These are phyloP conservation scores for Strombidium stylifer DNA, from an alignment of 73 alveolate species.

Conservation along the genomic window DNA sequence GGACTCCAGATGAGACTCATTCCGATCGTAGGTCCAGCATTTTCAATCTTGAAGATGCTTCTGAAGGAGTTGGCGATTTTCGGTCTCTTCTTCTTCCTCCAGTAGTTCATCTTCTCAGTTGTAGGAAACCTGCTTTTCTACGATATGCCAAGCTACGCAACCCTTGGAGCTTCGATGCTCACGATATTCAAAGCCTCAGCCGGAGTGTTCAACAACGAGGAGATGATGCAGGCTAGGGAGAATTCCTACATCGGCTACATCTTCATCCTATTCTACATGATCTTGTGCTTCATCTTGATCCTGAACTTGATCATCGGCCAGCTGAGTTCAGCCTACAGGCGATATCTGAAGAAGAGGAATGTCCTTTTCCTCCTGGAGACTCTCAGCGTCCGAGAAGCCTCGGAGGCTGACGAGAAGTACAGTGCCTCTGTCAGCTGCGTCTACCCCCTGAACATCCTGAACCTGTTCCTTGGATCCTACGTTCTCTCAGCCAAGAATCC, in stretches of 20 bases:
- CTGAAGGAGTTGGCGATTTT: constrained; percentile 14
- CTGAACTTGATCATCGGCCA: constrained; percentile 28
- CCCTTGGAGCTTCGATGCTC: constrained; percentile 14
- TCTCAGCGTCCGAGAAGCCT: constrained; percentile 32
- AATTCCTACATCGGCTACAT: constrained; percentile 27
- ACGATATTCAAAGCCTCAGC: constrained; percentile 33
- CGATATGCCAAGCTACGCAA: constrained; percentile 22
- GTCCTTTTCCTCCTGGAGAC: constrained; percentile 6
- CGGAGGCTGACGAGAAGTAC: constrained; percentile 48
- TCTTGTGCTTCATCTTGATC: constrained; percentile 18
- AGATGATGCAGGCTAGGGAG: constrained; percentile 37
- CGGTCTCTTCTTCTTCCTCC: constrained; percentile 21
- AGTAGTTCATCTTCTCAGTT: constrained; percentile 28
- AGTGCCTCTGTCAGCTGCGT: constrained; percentile 25
- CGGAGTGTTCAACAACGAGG: constrained; percentile 16
- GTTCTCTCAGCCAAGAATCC: constrained; percentile 4
- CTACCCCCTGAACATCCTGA: constrained; percentile 25
- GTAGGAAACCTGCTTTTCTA: constrained; percentile 21
- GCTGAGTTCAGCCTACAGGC: constrained; percentile 7
- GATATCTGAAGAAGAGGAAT: constrained; percentile 7
- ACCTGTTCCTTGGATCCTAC: neutral
- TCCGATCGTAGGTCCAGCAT: constrained; percentile 4
- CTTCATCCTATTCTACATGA: constrained; percentile 16
- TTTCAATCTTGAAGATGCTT: constrained; percentile 4
- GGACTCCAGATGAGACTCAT: constrained; percentile 9